A percentile compares a stretch with the other conserved stretches of the same genome.
phyloP scores from a whole-genome alignment of 768 basidiomycete genomes.

The Amanita fuliginea region DNA sequence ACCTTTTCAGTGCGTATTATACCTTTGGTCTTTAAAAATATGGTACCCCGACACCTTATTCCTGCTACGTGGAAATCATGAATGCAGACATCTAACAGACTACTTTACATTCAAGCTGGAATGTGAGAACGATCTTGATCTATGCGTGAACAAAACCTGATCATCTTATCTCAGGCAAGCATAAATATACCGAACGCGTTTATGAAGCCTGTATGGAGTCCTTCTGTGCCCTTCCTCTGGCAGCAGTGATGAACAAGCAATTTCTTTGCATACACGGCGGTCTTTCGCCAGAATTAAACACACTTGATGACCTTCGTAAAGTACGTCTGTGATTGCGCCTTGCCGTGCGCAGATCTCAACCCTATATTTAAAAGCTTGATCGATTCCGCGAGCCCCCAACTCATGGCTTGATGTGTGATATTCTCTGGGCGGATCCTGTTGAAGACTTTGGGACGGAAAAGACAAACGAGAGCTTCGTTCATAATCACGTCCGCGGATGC shows the following conservation, averaged over 20 bases:
- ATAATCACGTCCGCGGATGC: slow-evolving; percentile 95
- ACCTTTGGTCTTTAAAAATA: slow-evolving; percentile 97
- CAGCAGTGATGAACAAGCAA: slow-evolving; percentile 99
- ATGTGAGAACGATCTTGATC: slow-evolving; percentile 44
- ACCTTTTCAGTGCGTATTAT: slow-evolving; percentile 76
- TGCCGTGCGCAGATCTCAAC: background rate
- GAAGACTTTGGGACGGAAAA: slow-evolving; percentile 97
- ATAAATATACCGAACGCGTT: slow-evolving; percentile 94
- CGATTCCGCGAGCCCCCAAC: slow-evolving; percentile 98
- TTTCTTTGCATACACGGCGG: slow-evolving; percentile 99
- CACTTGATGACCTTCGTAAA: slow-evolving; percentile 85
- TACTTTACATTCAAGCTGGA: slow-evolving; percentile 99
- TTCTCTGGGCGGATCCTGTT: slow-evolving; percentile 95
- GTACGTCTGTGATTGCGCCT: slow-evolving; percentile 33
- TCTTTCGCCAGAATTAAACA: slow-evolving; percentile 88
- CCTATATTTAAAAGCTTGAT: slow-evolving; percentile 54
- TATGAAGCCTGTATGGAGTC: slow-evolving; percentile 99
- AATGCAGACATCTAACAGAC: slow-evolving; percentile 96
- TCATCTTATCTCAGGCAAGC: slow-evolving; percentile 58
- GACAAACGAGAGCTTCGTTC: slow-evolving; percentile 80
- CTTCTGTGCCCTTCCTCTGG: slow-evolving; percentile 90
- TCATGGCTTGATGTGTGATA: slow-evolving; percentile 96
- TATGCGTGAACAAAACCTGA: background rate
- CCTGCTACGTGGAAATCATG: slow-evolving; percentile 95
- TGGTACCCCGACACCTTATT: slow-evolving; percentile 98